Base-by-base conservation (phyloP, 176 grass and related monocot genomes). In the Bromus sterilis region DNA sequence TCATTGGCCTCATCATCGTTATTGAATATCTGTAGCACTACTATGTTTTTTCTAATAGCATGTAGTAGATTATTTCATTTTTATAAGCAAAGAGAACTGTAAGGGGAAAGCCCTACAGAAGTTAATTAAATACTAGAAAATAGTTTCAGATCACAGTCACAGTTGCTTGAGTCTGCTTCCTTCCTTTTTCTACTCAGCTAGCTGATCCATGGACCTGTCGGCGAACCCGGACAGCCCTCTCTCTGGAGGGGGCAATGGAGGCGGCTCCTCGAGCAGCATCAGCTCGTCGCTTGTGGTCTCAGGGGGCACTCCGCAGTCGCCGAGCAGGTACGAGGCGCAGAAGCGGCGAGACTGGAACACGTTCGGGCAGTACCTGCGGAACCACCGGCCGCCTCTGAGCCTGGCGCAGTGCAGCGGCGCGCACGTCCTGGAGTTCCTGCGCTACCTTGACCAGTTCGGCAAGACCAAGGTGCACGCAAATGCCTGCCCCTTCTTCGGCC, bases 361-460 rank as follows among this genome's bases (percentile, higher is more conserved):
- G 29, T 93, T 93, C 71, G 91, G 88, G 13, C 92, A 94, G 70
- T 91, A 94, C 81, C 87, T 94, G 53, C 83, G 86, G 26, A 94
- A 94, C 89, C 86, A 91, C 73, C 80, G 92, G n/a, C 89, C 92
- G 34, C 89, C 92, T 29, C 89, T 94, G 66, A 82, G 83, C 57
- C 78, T 94, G 6, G 70, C 89, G 18, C 92, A 91, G 75, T 97
- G 94, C 82, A 97, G 94, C 85, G 94, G 94, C 6, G 91, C 91
- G 12, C 94, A 97, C 76, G 94, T 97, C 40, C 80, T 97, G 7
- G 94, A 97, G 81, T 97, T 97, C 89, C 91, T 97, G 20, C 89
- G 94, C 40, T 97, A 97, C 82, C 94, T 97, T 42, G 94, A 97
- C 83, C 94, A 97, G 77, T 97, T 97, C 66, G 94, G 94, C 34